Evolutionary conservation across 2,329 filamentous ascomycete genomes (phyloP).

Genomic region (Stachybotrys elegans): DNA sequence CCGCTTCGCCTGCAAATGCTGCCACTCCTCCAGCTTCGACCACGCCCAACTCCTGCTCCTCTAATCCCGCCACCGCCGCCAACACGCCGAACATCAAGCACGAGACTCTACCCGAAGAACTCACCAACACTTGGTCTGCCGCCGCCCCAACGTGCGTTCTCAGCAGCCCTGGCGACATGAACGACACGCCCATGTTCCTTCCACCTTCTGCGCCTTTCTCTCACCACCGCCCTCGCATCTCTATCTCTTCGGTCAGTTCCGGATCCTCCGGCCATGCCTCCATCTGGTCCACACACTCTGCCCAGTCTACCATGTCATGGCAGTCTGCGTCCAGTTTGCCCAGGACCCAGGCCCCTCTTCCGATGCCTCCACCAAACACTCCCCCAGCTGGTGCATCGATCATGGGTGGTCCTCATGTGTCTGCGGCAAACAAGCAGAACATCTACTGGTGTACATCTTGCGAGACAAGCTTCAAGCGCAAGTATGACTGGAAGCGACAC

Average conservation of each 20-base stretch:
- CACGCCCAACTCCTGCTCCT: slow-evolving; percentile 12
- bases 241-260: slow-evolving; percentile 45
- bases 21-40: slow-evolving; percentile 15
- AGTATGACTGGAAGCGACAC: slow-evolving; percentile 66
- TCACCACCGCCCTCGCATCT: slow-evolving; percentile 37
- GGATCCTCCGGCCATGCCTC: slow-evolving; percentile 44
- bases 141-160: slow-evolving; percentile 1
- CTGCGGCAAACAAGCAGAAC: slow-evolving; percentile 32
- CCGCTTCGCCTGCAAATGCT: slow-evolving; percentile 11
- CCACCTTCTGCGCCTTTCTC: slow-evolving; percentile 30
- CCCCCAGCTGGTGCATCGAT: slow-evolving; percentile 14
- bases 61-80: slow-evolving; percentile 11
- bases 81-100: slow-evolving; percentile 22
- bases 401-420: slow-evolving; percentile 15
- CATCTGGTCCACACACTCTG: slow-evolving; percentile 37
- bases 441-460: slow-evolving; percentile 54
- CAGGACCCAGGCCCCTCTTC: slow-evolving; percentile 30
- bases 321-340: slow-evolving; percentile 28
- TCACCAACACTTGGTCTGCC: slow-evolving; percentile 16
- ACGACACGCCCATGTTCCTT: slow-evolving; percentile 24
- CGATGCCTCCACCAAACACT: slow-evolving; percentile 26
- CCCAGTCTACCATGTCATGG: slow-evolving; percentile 34
- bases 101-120: slow-evolving; percentile 22
- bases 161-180: neutral
- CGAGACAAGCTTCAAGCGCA: slow-evolving; percentile 62